Evolutionary conservation across 2,329 filamentous ascomycete genomes (phyloP), one percentile per base, ranked within the genome.

Genomic region (Neofusicoccum umdonicola): DNA sequence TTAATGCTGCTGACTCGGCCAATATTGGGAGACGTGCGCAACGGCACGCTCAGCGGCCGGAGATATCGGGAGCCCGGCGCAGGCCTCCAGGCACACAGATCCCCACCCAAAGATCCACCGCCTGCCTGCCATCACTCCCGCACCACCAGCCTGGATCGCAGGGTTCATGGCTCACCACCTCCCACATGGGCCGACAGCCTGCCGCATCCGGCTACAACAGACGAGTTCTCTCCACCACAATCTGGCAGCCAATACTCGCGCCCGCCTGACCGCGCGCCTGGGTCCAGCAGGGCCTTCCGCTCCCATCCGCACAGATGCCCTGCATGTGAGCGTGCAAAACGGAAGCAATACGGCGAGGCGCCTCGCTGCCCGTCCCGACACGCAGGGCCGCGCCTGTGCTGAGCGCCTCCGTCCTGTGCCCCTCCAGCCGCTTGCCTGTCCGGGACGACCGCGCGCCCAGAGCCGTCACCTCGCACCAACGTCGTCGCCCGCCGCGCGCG

Each of bases 1-100:
- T 63, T 63, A 63, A 54, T 63, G 48, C 47, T 60, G 56, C 56
- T 60, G 56, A 60, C 56, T 60, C 56, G 56, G 39, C 58, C 44
- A 47, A 60, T 47, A 47, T 60, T 60, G 56, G 27, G 27, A 44
- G 41, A 34, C 56, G 39, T 56, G 51, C 51, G 37, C 35, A 56
- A 56, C 51, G 41, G 13, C 17, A n/a, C 37, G 19, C 27, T 11
- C 37, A 42, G 56, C 50, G 17, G 27, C 57, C 57, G 57, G 57
- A 61, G 57, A 61, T 61, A 47, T 48, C 57, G 57, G 57, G 37
- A 48, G 57, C 34, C 57, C 42, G 57, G 31, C 44, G 54, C n/a
- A 22, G 34, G 31, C 42, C 42, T 61, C 31, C 57, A 50, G 37
- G 22, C 37, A 58, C 51, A n/a, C 22, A 48, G 58, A 62, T 62